Percentiles rank a stretch among this genome's conserved stretches.
Evolutionary conservation across 2,329 filamentous ascomycete genomes (phyloP).

Genomic region (Venturia oleaginea): DNA sequence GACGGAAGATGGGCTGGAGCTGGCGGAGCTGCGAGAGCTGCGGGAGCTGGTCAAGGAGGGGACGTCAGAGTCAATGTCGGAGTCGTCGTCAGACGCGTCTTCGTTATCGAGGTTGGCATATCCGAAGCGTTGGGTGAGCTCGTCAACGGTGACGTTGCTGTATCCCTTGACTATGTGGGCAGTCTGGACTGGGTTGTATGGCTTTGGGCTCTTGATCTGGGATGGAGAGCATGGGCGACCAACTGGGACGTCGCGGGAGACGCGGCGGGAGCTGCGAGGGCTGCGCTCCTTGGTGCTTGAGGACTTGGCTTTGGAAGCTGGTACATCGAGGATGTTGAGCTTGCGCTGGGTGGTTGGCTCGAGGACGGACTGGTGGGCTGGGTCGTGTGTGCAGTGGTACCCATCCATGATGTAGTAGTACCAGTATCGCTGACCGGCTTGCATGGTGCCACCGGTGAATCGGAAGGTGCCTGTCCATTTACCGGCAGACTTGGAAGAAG

Average conservation of each 20-base stretch:
- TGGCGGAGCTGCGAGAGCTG: slow-evolving; percentile 68
- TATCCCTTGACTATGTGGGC: slow-evolving; percentile 79
- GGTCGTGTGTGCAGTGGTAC: slow-evolving; percentile 96
- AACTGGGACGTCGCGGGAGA: slow-evolving; percentile 65
- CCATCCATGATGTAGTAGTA: slow-evolving; percentile 99
- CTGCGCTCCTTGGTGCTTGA: slow-evolving; percentile 18
- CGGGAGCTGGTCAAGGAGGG: slow-evolving; percentile 71
- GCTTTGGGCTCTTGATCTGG: slow-evolving; percentile 85
- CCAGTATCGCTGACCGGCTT: slow-evolving; percentile 92
- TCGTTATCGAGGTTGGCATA: slow-evolving; percentile 47
- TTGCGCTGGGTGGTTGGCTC: slow-evolving; percentile 96
- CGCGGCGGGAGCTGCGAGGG: slow-evolving; percentile 39
- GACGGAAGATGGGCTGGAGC: slow-evolving; percentile 59
- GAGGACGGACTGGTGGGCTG: slow-evolving; percentile 75
- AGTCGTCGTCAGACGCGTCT: slow-evolving; percentile 61
- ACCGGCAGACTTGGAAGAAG: slow-evolving; percentile 70
- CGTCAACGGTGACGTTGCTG: slow-evolving; percentile 64
- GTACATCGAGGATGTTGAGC: slow-evolving; percentile 94
- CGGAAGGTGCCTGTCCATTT: slow-evolving; percentile 95
- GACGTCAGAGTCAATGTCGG: slow-evolving; percentile 49
- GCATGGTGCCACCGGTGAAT: slow-evolving; percentile 79
- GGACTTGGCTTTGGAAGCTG: slow-evolving; percentile 35
- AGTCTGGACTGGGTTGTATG: slow-evolving; percentile 77
- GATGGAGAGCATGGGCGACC: slow-evolving; percentile 81
- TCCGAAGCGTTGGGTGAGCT: slow-evolving; percentile 68